Base-by-base conservation (phyloP, 805 yeast genomes). In the Sugiyamaella boreocaroliniensis region DNA sequence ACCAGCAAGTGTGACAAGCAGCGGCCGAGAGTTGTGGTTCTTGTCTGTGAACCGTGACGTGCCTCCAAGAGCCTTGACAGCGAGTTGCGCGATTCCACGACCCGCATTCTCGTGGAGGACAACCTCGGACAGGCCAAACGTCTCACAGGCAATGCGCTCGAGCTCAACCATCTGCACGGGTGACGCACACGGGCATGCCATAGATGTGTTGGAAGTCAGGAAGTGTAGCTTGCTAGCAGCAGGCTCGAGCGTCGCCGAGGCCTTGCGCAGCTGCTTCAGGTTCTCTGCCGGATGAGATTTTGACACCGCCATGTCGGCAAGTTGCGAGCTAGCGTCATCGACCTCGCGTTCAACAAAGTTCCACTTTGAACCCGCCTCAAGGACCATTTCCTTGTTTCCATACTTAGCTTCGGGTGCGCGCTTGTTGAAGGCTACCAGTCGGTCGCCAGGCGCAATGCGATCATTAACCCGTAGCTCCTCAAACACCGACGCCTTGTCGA, bases 11-110 rank as follows among this genome's bases (percentile, higher is more conserved):
- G 85, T 69, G 12, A 89, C 71, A 2, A 86, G 83, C 51, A 88
- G 69, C 1, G 97, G 96, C 8, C 89, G 86, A 16, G 86, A 75
- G 64, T 89, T 89, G 63, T 83, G 88, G 64, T 86, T 86, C n/a
- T 74, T 71, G 29, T 76, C 72, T 40, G 81, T 76, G 52, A 88
- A 72, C 58, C 96, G 74, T 6, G 80, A 74, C 10, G 78, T 67
- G 0, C 95, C 95, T 11, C 95, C 89, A 18, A 89, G 71, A 16
- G 81, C 76, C 49, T 76, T 73, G 26, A 83, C 72, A 1, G 85
- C 76, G 49, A 85, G 69, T 40, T 72, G 76, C 1, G 86, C 77
- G 26, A 89, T 70, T 47, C 86, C 84, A 32, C 83, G 70, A 4
- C 88, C 88, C 40, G 87, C 81, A 49, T 80, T 80, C 65, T 89